Base-by-base conservation (phyloP, 1,284 basidiomycete species). In the Coniferiporia sulphurascens region DNA sequence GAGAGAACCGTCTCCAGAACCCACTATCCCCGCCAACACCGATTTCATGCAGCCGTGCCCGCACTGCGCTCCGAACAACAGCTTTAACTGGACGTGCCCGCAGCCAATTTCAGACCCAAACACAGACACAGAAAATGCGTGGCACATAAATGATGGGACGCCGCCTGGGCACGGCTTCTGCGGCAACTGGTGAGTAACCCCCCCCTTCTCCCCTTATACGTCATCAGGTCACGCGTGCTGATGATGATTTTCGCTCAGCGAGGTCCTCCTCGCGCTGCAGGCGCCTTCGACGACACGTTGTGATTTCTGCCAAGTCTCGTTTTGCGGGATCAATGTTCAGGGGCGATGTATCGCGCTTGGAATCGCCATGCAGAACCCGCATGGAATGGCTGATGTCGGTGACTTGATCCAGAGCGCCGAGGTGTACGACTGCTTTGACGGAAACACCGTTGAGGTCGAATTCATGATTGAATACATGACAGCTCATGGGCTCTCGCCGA, bases 261-360 rank as follows among this genome's bases (percentile, higher is more conserved):
- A 91, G 72, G 87, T 81, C 66, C 69, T 90, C 4, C 77, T 90
- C 27, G 86, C 87, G 22, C 71, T 85, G 1, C 75, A 72, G 34
- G 88, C 89, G 12, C 89, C 89, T 13, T 73, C 81, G 36, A 87
- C 88, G 12, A 81, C 86, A n/a, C 86, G 82, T 70, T 91, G 89
- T 66, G 89, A 91, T 68, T 80, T 91, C 62, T 91, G 89, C 65
- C 83, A 84, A 62, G 82, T 87, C 13, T 85, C 78, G 2, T 91
- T 91, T 69, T 91, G 89, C 67, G 89, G 89, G 3, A 84, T 91
- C 58, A 80, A 80, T 57, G 78, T 91, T 13, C 86, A 82, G 58
- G 80, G 79, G 17, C 83, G 89, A 50, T 91, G 89, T 68, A 67
- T 78, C 45, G 85, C 87, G 1, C 70, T 79, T n/a, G 74, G 79